Evolutionary conservation across 306 rosid genomes (phyloP).

Genomic region (Heteromeles arbutifolia): DNA sequence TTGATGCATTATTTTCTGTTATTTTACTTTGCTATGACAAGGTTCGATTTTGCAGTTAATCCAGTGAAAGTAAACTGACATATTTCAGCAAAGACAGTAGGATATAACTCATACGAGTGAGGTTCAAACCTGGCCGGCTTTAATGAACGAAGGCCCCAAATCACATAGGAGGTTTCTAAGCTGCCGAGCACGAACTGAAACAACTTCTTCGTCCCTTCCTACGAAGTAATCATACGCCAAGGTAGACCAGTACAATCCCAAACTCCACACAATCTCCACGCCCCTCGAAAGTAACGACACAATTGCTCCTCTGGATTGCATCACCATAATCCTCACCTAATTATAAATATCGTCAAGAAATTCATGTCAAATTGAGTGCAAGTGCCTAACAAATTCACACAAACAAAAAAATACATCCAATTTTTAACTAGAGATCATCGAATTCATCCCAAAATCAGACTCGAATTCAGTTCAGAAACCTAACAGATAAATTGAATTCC

Average conservation of each 20-base stretch:
- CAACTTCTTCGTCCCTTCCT: constrained; percentile 98
- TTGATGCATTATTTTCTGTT: not conserved
- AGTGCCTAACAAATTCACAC: not conserved
- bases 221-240: constrained; percentile 76
- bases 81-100: not conserved
- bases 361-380: not conserved
- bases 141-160: constrained; percentile 92
- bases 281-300: constrained; percentile 72
- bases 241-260: constrained; percentile 87
- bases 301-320: constrained; percentile 83
- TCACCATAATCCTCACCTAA: constrained; percentile 78
- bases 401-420: not conserved
- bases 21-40: not conserved
- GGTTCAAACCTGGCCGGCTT: constrained; percentile 86
- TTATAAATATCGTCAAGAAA: constrained; percentile 11
- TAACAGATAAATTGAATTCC: not conserved
- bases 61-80: not conserved
- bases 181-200: constrained; percentile 93
- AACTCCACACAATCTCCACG: constrained; percentile 86
- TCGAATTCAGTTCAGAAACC: not conserved
- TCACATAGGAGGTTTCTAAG: constrained; percentile 89
- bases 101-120: not conserved
- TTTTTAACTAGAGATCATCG: not conserved
- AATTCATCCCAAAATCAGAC: not conserved
- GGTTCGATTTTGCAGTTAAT: not conserved